A percentile compares a stretch with the other conserved stretches of the same genome.
Conservation (phyloP, 257 asterid genomes). For the Phtheirospermum japonicum region DNA sequence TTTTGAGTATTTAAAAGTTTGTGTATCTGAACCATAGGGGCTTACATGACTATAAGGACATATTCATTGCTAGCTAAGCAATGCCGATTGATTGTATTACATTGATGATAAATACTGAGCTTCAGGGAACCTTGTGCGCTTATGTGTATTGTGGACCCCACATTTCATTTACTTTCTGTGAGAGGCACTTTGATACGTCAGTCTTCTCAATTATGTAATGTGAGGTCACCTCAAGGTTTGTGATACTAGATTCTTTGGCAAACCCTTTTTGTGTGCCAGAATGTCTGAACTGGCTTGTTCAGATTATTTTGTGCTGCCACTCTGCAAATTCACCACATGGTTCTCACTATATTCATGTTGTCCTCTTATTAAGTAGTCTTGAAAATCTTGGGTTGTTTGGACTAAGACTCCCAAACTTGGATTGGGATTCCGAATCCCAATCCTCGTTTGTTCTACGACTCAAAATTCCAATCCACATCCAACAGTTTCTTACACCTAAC, state of each 20-base stretch:
- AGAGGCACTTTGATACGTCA: no score
- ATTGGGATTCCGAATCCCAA: no score
- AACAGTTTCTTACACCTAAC: no score
- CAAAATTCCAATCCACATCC: no score
- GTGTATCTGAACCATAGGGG: no score
- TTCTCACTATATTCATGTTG: neutral
- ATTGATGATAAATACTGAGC: neutral
- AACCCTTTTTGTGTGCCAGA: neutral
- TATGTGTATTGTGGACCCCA: no score
- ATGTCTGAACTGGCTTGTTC: neutral
- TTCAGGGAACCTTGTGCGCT: neutral
- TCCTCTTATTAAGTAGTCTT: neutral
- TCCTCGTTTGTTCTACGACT: no score
- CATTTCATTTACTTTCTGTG: no score
- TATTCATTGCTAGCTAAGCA: neutral
- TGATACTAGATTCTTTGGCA: no score
- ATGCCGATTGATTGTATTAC: neutral
- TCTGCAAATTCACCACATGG: neutral
- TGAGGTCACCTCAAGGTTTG: no score
- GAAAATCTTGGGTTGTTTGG: neutral
- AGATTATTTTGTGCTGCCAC: neutral
- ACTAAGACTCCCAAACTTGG: no score
- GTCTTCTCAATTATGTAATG: no score
- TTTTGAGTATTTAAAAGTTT: neutral
- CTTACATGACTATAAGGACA: neutral